Base-by-base conservation (phyloP, 208 protist genomes). In the Kentomonas sorsogonicus region DNA sequence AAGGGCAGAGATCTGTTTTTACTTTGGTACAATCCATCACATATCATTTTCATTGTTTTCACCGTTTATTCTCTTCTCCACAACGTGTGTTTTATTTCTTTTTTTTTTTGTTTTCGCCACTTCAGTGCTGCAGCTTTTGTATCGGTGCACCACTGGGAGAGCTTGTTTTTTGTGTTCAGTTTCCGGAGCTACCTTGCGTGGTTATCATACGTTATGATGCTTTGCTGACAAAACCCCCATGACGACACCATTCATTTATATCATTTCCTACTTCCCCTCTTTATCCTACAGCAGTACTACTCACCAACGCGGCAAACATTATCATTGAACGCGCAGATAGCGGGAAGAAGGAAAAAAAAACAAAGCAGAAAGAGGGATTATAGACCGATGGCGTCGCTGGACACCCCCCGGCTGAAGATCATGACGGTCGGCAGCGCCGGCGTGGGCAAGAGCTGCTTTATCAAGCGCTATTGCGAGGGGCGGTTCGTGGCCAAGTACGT, bases 381-480 rank as follows among this genome's bases (percentile, higher is more conserved):
- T 36, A 36, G 5, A 36, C 33, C 5, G 5, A 5, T 36, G 33
- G 30, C 53, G 7, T n/a, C 57, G n/a, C 40, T 72, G 39, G 71
- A 77, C 55, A 77, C 50, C 58, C 73, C 80, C 20, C 74, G 91
- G 36, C 78, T 97, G 22, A 97, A 97, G 62, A 62, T 98, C 16
- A 63, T 98, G 15, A 81, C 83, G 25, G 62, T 98, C 31, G 97
- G 97, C 7, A 77, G 93, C 30, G 62, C 70, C 15, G 80, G 82
- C 26, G 79, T 90, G 0, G 97, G 97, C 23, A 99, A 99, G 74
- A 96, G 83, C 50, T 98, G 96, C 55, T 40, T 98, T 7, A 96
- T 99, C 29, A 99, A 99, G 70, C 84, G 94, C 3, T 98, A 93
- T 69, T 99, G 97, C 67, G 96, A 99, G 66, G 86, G 84, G 6